Evolutionary conservation across 2,329 filamentous ascomycete species (phyloP).

Genomic region (Lasiodiplodia citricola): DNA sequence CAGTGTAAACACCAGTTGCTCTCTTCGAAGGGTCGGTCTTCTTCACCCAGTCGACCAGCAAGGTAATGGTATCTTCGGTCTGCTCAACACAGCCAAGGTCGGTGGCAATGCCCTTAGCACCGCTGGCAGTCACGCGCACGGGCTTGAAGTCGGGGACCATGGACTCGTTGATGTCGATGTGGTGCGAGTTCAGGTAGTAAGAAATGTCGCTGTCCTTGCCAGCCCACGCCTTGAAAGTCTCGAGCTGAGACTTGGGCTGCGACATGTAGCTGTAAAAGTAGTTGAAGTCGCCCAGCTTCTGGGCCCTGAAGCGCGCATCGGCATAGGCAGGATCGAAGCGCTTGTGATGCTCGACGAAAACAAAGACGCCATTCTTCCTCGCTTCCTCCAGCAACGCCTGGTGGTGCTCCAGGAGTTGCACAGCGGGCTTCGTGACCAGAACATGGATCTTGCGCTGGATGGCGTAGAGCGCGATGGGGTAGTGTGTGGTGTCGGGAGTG

Average conservation of each 20-base stretch:
- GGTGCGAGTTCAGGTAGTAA: conserved; percentile 95
- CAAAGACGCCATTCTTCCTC: conserved; percentile 77
- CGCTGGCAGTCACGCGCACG: conserved; percentile 77
- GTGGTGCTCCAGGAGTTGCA: conserved; percentile 83
- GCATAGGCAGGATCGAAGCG: conserved; percentile 92
- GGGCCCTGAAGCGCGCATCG: conserved; percentile 79
- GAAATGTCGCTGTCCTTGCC: conserved; percentile 91
- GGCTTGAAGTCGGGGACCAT: conserved; percentile 87
- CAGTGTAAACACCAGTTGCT: conserved; percentile 89
- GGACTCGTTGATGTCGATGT: conserved; percentile 89
- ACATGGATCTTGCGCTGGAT: conserved; percentile 89
- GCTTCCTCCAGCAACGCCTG: conserved; percentile 75
- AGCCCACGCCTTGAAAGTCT: conserved; percentile 95
- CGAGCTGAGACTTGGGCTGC: conserved; percentile 86
- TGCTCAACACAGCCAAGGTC: conserved; percentile 76
- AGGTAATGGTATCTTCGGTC: conserved; percentile 92
- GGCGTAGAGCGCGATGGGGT: conserved; percentile 88
- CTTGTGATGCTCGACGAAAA: conserved; percentile 97
- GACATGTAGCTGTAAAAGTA: conserved; percentile 99
- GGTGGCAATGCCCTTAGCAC: conserved; percentile 78
- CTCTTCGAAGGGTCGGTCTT: conserved; percentile 70
- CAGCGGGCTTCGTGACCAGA: conserved; percentile 91
- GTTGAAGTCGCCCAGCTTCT: conserved; percentile 88
- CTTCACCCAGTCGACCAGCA: conserved; percentile 87
- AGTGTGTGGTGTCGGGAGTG: conserved; percentile 92